Percentiles rank a stretch among this genome's conserved stretches.
These are phyloP conservation scores for Letharia lupina DNA, from an alignment of 495 filamentous ascomycete species.

Conservation along the genomic window DNA sequence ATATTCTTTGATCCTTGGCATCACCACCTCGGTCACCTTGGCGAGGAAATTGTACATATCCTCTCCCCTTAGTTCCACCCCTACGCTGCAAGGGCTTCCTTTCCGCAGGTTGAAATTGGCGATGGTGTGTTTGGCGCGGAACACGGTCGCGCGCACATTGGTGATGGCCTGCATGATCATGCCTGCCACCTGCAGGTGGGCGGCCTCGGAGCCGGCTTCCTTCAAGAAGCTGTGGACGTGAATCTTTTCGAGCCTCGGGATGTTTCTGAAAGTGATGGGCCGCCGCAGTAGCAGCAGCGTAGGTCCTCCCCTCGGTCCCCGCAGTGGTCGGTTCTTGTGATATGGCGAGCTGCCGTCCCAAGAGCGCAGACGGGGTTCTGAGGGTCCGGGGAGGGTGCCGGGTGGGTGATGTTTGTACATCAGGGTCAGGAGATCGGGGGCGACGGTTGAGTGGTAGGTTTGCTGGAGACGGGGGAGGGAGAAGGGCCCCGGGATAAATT, in stretches of 20 bases:
- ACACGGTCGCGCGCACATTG: conserved; percentile 62
- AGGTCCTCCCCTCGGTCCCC: conserved; percentile 65
- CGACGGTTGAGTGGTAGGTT: conserved; percentile 77
- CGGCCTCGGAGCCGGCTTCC: conserved; percentile 42
- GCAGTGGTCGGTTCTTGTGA: conserved; percentile 78
- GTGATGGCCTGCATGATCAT: conserved; percentile 81
- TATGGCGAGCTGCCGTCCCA: conserved; percentile 93
- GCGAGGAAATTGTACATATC: conserved; percentile 82
- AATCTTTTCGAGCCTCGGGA: conserved; percentile 73
- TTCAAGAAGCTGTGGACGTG: conserved; percentile 68
- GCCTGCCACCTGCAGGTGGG: conserved; percentile 67
- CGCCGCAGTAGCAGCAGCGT: conserved; percentile 62
- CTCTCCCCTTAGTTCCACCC: conserved; percentile 63
- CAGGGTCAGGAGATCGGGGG: conserved; percentile 83
- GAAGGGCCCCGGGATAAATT: conserved; percentile 91
- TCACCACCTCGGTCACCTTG: conserved; percentile 75
- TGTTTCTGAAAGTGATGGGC: conserved; percentile 73
- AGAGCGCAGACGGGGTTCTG: conserved; percentile 62
- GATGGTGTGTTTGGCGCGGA: conserved; percentile 58
- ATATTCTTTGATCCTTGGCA: conserved; percentile 94
- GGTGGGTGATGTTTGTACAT: conserved; percentile 75
- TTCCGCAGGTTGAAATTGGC: conserved; percentile 51
- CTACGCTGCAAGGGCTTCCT: conserved; percentile 55
- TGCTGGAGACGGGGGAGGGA: conserved; percentile 78
- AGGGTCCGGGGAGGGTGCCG: conserved; percentile 54